Base-by-base conservation (phyloP, 306 rosid species). In the Herpetospermum pedunculosum region DNA sequence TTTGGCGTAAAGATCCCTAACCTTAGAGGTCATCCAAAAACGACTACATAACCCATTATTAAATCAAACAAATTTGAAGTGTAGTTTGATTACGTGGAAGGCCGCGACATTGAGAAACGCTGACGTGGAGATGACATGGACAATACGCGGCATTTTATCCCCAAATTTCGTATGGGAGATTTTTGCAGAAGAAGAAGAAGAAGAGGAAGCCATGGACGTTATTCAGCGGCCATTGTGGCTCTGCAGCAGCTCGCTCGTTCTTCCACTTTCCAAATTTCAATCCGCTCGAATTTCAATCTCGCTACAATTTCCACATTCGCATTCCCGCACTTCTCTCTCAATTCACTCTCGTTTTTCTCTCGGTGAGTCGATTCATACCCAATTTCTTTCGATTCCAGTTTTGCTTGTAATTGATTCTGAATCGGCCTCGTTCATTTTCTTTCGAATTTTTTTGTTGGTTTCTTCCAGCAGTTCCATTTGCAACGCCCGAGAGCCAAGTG, bases 401-500 rank as follows among this genome's bases (percentile, higher is more conserved):
- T 28, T 25, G 63, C 12, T 57, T n/a, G n/a, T n/a, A n/a, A n/a
- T n/a, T n/a, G n/a, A n/a, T n/a, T n/a, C n/a, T n/a, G n/a, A n/a
- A n/a, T n/a, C n/a, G n/a, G n/a, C n/a, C 46, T 41, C 46, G 14
- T 41, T 41, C 11, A 41, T 41, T 41, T 41, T 10, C 46, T 41
- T 41, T 41, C 43, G 38, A 18, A 32, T 64, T 64, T 1, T 9
- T 9, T 30, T 32, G 14, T 60, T 60, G 13, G 69, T 8, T 60
- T 34, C 68, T 63, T 88, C 29, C 46, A 6, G 14, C 75, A 89
- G 96, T 76, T 78, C 58, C 78, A 76, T 78, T 75, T 59, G 97
- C 96, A 0, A 82, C 88, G 15, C 97, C 86, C 47, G 90, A 90
- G 46, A 85, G 90, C 67, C 93, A 86, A 76, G 82, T 77, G 74